Base-by-base conservation (phyloP, 306 rosid species). In the Trifolium pratense region DNA sequence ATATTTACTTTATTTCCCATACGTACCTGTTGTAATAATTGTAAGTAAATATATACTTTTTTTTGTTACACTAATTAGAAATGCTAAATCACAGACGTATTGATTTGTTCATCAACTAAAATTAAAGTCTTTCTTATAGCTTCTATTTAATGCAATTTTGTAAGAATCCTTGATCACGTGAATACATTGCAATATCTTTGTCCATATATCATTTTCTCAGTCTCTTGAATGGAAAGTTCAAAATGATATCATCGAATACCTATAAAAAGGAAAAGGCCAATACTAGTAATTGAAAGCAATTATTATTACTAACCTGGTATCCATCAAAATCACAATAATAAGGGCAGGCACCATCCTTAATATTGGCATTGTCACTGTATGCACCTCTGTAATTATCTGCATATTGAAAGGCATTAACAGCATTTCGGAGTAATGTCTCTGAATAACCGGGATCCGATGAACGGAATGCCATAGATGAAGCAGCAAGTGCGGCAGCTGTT, bases 241-340 rank as follows among this genome's bases (percentile, higher is more conserved):
- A 49, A 58, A 11, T 53, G 14, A 29, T 20, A 72, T 37, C 39
- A 49, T 42, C 2, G 15, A 61, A 67, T 60, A 64, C 52, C 36
- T 66, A 58, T 13, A 29, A n/a, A 48, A 53, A 60, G 48, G 9
- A 63, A 70, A 53, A 78, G 16, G 9, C 9, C 49, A 62, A 36
- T 11, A 39, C 34, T 25, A 25, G 31, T 51, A 6, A 58, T 48
- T 32, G 75, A 73, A n/a, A 37, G 73, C n/a, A 40, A 12, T 9
- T 4, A 75, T 0, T 73, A 64, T 43, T 79, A 59, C 66, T 59
- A 59, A 63, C 98, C 96, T 91, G 97, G 66, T 88, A 91, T 71
- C 97, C 98, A 80, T 86, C 90, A 65, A 91, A 93, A 39, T 93
- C 96, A 72, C 98, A 93, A 58, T 93, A 93, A 68, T 83, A 93